Conservation (phyloP, 2,329 filamentous ascomycete genomes). For the Fusarium sp. region DNA sequence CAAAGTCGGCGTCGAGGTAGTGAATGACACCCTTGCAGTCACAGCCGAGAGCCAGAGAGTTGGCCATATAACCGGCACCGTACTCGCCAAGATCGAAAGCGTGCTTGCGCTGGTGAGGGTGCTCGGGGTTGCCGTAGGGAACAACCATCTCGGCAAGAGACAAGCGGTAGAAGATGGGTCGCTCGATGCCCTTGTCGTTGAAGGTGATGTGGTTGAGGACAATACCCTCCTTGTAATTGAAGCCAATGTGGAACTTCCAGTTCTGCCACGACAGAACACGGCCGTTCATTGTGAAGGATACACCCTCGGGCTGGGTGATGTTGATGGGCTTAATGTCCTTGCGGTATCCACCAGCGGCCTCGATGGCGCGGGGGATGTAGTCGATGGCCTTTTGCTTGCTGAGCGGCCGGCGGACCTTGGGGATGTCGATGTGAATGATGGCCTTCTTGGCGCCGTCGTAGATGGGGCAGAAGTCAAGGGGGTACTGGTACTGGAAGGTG, state of each 20-base stretch:
- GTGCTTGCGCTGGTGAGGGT: conserved; percentile 85
- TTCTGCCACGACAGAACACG: conserved; percentile 90
- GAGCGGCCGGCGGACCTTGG: conserved; percentile 81
- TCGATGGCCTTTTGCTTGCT: conserved; percentile 82
- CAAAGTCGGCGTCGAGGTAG: conserved; percentile 91
- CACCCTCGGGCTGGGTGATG: conserved; percentile 90
- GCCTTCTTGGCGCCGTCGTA: conserved; percentile 85
- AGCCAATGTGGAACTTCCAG: conserved; percentile 93
- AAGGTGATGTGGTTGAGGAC: conserved; percentile 92
- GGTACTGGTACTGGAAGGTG: conserved; percentile 91
- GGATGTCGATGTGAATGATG: conserved; percentile 88
- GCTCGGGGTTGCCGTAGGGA: conserved; percentile 86
- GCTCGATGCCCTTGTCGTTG: conserved; percentile 84
- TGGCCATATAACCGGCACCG: conserved; percentile 87
- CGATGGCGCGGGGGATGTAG: conserved; percentile 82
- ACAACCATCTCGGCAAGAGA: conserved; percentile 96
- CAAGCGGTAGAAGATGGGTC: conserved; percentile 89
- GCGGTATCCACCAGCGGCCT: conserved; percentile 82
- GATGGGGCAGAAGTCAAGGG: conserved; percentile 94
- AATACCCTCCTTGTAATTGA: conserved; percentile 95
- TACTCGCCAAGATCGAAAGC: conserved; percentile 88
- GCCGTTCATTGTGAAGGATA: conserved; percentile 84
- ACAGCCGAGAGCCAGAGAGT: conserved; percentile 82
- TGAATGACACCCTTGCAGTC: conserved; percentile 94
- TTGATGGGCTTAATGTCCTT: conserved; percentile 88